Evolutionary conservation across 768 basidiomycete genomes (phyloP).

Genomic region (Tylopilus sp.): DNA sequence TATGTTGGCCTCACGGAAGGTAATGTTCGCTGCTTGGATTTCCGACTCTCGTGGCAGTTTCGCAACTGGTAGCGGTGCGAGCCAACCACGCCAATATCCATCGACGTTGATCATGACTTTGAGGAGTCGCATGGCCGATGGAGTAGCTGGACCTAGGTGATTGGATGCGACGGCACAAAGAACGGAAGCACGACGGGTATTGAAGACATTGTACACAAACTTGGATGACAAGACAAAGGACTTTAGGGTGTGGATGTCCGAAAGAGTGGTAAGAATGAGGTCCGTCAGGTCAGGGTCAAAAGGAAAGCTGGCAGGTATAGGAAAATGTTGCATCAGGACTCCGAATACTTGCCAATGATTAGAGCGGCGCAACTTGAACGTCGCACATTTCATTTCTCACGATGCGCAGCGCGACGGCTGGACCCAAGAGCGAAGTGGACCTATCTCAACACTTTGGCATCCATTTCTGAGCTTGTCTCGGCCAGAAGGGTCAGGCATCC

Average conservation of each 20-base stretch:
- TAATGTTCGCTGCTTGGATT: background rate
- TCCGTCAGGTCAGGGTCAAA: conserved; percentile 14
- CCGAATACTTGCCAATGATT: too few relatives aligned
- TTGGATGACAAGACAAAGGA: conserved; percentile 15
- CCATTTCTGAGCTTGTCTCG: too few relatives aligned
- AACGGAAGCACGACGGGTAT: conserved; percentile 6
- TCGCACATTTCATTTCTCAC: too few relatives aligned
- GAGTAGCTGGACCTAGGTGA: conserved; percentile 7
- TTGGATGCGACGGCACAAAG: conserved; percentile 14
- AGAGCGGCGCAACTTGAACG: too few relatives aligned
- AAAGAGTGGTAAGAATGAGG: conserved; percentile 5
- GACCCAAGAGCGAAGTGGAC: too few relatives aligned
- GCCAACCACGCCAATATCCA: conserved; percentile 16
- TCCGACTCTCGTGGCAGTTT: conserved; percentile 15
- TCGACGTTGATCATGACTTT: conserved; percentile 12
- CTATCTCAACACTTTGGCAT: too few relatives aligned
- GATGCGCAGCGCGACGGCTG: too few relatives aligned
- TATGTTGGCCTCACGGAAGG: conserved; percentile 8
- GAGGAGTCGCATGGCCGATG: conserved; percentile 15
- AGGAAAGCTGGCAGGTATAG: background rate
- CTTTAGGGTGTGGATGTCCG: conserved; percentile 9
- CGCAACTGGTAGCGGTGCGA: conserved; percentile 5
- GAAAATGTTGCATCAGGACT: background rate
- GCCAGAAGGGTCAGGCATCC: too few relatives aligned
- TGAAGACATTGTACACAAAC: conserved; percentile 18